These are phyloP conservation scores for Pyrenopolyporus hunteri DNA, from an alignment of 495 filamentous ascomycete species.

Conservation along the genomic window DNA sequence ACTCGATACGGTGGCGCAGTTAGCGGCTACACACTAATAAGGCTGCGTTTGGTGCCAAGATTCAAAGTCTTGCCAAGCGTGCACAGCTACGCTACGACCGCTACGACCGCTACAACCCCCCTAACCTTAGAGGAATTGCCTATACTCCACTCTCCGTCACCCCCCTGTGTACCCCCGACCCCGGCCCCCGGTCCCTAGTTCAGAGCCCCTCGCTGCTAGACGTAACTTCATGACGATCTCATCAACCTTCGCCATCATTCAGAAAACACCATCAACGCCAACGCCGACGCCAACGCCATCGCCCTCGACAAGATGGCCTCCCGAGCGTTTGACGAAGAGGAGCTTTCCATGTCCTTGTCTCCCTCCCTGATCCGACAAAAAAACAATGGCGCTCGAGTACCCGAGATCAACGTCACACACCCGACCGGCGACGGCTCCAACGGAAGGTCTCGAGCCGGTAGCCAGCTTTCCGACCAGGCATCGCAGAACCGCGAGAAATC, in stretches of 20 bases:
- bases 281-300: too few species aligned
- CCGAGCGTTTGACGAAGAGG: conserved; percentile 77
- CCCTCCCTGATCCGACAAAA: conserved; percentile 65
- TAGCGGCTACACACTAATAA: conserved; percentile 11
- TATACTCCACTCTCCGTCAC: conserved; percentile 12
- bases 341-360: conserved; percentile 85
- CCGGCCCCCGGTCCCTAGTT: conserved; percentile 26
- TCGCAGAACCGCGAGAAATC: conserved; percentile 50
- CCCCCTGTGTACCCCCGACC: background rate
- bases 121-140: too few species aligned
- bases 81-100: conserved; percentile 7
- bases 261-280: background rate
- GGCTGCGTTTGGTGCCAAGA: conserved; percentile 11
- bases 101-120: too few species aligned
- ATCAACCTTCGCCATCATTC: conserved; percentile 30
- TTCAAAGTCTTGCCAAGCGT: conserved; percentile 21
- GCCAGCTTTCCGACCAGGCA: conserved; percentile 39
- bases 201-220: conserved; percentile 36
- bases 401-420: conserved; percentile 43
- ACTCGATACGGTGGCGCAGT: background rate
- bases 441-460: conserved; percentile 43
- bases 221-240: conserved; percentile 37
- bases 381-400: conserved; percentile 40
- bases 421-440: conserved; percentile 49
- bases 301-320: conserved; percentile 57